A percentile compares a stretch with the other conserved stretches of the same genome.
Evolutionary conservation across 2,329 filamentous ascomycete species (phyloP).

Genomic region (Penicillium sp.): DNA sequence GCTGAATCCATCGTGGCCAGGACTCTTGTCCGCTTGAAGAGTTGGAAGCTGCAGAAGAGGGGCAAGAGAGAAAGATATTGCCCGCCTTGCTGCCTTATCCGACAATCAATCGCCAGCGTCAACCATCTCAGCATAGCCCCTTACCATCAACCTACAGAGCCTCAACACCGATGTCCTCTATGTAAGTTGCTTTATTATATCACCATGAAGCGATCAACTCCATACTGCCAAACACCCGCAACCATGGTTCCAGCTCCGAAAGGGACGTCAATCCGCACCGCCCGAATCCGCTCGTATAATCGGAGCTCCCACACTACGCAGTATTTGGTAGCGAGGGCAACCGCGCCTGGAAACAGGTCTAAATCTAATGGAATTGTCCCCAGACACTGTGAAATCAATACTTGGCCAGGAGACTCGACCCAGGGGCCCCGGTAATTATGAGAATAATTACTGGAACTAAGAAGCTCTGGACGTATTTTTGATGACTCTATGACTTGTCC

Average conservation of each 20-base stretch:
- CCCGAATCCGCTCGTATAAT: not conserved
- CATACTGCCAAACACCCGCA: not conserved
- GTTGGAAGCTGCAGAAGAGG: not conserved
- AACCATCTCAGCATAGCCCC: not conserved
- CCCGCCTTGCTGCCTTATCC: not conserved
- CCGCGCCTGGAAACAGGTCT: not conserved
- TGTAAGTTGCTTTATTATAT: not conserved
- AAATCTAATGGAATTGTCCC: not conserved
- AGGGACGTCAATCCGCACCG: not conserved
- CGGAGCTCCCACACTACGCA: not conserved
- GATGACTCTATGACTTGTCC: not conserved
- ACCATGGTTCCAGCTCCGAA: not conserved
- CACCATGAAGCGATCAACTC: not conserved
- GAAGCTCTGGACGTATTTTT: not conserved
- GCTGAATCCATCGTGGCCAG: constrained; percentile 23
- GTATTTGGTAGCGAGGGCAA: not conserved
- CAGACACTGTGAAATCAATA: not conserved
- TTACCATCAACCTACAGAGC: not conserved
- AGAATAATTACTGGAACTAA: not conserved
- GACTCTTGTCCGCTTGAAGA: not conserved
- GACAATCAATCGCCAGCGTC: not conserved
- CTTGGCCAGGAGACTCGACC: not conserved
- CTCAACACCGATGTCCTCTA: not conserved
- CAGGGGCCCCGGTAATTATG: not conserved
- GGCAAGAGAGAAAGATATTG: not conserved